Evolutionary conservation across 192 early-diverging fungal species (phyloP), one percentile per base, ranked within the genome.

Genomic region (Chytriomyces sp.): DNA sequence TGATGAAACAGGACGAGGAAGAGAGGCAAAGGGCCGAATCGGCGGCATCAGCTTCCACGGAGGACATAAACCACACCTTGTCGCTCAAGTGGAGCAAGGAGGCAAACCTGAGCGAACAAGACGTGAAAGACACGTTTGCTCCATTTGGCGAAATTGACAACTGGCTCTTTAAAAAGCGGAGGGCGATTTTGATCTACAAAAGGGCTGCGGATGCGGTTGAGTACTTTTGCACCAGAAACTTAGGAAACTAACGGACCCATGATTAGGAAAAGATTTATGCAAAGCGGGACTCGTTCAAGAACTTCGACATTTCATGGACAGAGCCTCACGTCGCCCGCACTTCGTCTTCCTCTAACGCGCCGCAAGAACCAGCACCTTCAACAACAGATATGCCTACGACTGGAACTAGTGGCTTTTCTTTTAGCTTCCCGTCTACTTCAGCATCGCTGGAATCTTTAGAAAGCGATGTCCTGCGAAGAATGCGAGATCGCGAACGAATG

Each of bases 1-100:
- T 76, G 57, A 77, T 73, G 76, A 55, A 38, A 32, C 17, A 64
- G n/a, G 77, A 75, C 40, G 75, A 81, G 57, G 72, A 75, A 57
- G 73, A 81, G 55, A 72, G 73, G 22, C 17, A 49, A 49, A 22
- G 44, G n/a, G n/a, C n/a, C n/a, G n/a, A n/a, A n/a, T n/a, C n/a
- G n/a, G n/a, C n/a, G n/a, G n/a, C n/a, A n/a, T n/a, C n/a, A n/a
- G n/a, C n/a, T n/a, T n/a, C 7, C 28, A 1, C 34, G 28, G 28
- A 58, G 19, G 56, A 32, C 28, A 17, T 30, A 52, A 52, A 68
- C 39, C 54, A 68, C 39, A 25, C 65, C 5, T 19, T 68, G 5
- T 68, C 52, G 19, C 7, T 68, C n/a, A 52, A 68, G 55, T 68
- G 65, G 65, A 54, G 55, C 6, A 19, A 44, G 1, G 33, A 25